phyloP scores from a whole-genome alignment of 2,329 filamentous ascomycete species.

The Xylaria sp. region DNA sequence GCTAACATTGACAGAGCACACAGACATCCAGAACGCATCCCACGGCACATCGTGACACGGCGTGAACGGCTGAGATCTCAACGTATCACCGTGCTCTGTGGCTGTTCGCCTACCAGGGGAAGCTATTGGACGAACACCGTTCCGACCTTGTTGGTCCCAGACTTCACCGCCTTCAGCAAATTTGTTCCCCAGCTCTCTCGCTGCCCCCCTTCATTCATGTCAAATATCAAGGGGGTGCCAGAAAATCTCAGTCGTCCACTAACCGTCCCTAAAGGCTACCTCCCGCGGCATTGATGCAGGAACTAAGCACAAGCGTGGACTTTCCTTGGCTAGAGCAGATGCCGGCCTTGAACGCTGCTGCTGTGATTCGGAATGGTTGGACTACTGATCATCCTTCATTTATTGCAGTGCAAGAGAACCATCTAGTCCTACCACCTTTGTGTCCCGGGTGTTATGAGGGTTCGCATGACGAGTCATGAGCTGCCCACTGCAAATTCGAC shows the following conservation, averaged over 20 bases:
- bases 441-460: not conserved
- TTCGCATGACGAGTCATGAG: not conserved
- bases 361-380: conserved; percentile 6
- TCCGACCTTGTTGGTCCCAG: conserved; percentile 19
- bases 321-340: conserved; percentile 12
- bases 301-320: conserved; percentile 9
- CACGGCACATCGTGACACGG: conserved; percentile 26
- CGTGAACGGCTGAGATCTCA: conserved; percentile 14
- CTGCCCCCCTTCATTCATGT: conserved; percentile 7
- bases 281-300: conserved; percentile 19
- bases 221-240: not conserved
- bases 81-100: conserved; percentile 26
- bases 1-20: conserved; percentile 9
- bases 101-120: conserved; percentile 31
- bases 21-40: conserved; percentile 8
- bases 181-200: conserved; percentile 12
- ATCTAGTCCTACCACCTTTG: not conserved
- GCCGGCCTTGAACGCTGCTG: conserved; percentile 3
- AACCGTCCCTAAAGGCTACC: conserved; percentile 4
- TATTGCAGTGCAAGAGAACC: not conserved
- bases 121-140: conserved; percentile 29
- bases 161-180: conserved; percentile 19
- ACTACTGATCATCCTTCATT: conserved; percentile 9
- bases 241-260: conserved; percentile 1
- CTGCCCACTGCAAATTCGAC: not conserved